Percentiles rank a stretch among this genome's conserved stretches.
Evolutionary conservation across 306 rosid species (phyloP).

Genomic region (Adenanthera pavonina): DNA sequence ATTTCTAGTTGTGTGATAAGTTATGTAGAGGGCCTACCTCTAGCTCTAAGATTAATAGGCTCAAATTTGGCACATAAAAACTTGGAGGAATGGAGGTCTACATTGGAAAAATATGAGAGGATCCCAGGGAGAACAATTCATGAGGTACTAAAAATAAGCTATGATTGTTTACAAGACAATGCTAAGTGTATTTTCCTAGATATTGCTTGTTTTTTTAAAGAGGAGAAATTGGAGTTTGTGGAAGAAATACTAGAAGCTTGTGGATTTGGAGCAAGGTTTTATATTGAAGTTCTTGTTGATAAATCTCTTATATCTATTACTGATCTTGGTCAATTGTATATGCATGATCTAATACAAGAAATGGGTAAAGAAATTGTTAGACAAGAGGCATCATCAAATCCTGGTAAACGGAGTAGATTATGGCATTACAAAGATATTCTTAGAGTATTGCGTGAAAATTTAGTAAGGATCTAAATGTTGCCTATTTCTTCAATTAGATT

Average conservation of each 20-base stretch:
- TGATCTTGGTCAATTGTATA: neutral
- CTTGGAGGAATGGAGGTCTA: neutral
- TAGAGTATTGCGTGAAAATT: slow-evolving; percentile 8
- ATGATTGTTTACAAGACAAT: neutral
- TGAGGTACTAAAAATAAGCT: neutral
- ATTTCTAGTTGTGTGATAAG: neutral
- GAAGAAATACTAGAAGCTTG: neutral
- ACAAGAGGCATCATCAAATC: neutral
- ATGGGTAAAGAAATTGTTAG: slow-evolving; percentile 38
- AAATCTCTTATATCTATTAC: slow-evolving; percentile 14
- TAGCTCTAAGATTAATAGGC: neutral
- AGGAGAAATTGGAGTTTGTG: slow-evolving; percentile 12
- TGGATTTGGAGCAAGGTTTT: neutral
- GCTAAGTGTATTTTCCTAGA: neutral
- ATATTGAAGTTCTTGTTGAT: neutral
- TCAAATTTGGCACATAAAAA: neutral
- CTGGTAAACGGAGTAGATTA: neutral
- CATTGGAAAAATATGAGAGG: neutral
- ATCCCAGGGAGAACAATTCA: neutral
- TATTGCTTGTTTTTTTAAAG: slow-evolving; percentile 20
- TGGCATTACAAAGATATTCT: slow-evolving; percentile 27
- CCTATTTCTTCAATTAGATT: too few species aligned
- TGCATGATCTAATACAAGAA: slow-evolving; percentile 39
- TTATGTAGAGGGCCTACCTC: neutral
- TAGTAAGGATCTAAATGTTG: neutral